Percentiles rank a stretch among this genome's conserved stretches.
These are phyloP conservation scores for Meyerozyma guilliermondii DNA, from an alignment of 1,139 yeast species.

Conservation along the genomic window DNA sequence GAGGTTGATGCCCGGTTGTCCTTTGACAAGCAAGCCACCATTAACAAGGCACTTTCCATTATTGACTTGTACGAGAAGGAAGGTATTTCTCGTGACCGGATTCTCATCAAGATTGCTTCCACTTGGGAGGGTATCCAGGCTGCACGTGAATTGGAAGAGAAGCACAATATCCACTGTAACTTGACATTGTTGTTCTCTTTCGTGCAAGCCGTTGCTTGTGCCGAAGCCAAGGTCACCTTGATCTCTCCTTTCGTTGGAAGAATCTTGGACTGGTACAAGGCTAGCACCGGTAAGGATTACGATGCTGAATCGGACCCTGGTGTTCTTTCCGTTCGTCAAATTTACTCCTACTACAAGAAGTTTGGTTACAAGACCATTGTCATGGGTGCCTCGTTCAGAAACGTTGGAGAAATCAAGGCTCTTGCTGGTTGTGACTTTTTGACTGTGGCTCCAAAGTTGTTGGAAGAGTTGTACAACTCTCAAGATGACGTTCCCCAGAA, in stretches of 20 bases:
- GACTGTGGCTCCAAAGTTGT: conserved; percentile 90
- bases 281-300: conserved; percentile 85
- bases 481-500: conserved; percentile 72
- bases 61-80: conserved; percentile 76
- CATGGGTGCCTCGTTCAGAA: conserved; percentile 99
- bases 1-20: conserved; percentile 99
- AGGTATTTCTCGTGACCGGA: conserved; percentile 85
- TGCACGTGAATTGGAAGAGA: conserved; percentile 88
- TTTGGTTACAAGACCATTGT: conserved; percentile 94
- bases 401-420: conserved; percentile 91
- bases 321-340: conserved; percentile 81
- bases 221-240: conserved; percentile 94
- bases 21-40: conserved; percentile 88
- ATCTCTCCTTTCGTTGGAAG: conserved; percentile 99
- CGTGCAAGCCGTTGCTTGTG: conserved; percentile 98
- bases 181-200: conserved; percentile 92
- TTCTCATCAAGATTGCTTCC: conserved; percentile 93
- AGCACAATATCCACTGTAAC: conserved; percentile 91
- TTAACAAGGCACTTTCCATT: conserved; percentile 85
- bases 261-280: conserved; percentile 98
- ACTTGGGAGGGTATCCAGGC: conserved; percentile 99
- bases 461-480: conserved; percentile 85
- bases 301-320: conserved; percentile 88
- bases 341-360: conserved; percentile 98
- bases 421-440: conserved; percentile 96